These are phyloP conservation scores for Xylaria sp. DNA, from an alignment of 2,329 filamentous ascomycete genomes.

Conservation along the genomic window DNA sequence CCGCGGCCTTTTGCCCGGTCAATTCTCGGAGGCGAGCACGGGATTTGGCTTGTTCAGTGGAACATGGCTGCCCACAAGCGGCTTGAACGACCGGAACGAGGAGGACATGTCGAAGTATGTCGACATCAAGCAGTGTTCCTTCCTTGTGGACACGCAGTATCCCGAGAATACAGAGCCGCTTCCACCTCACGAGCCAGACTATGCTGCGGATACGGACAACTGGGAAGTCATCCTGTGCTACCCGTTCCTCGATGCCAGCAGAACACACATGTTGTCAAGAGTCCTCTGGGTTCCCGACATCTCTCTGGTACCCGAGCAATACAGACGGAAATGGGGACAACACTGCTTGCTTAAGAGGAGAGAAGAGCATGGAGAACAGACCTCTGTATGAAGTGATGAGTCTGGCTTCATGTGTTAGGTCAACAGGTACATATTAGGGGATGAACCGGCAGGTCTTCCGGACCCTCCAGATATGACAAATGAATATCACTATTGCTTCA, in stretches of 20 bases:
- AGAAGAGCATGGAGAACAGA: slow-evolving; percentile 12
- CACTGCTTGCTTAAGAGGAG: slow-evolving; percentile 76
- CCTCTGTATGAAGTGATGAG: not conserved
- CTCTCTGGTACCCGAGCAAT: slow-evolving; percentile 61
- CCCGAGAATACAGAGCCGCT: slow-evolving; percentile 46
- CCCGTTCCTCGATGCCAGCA: slow-evolving; percentile 72
- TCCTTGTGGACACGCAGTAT: slow-evolving; percentile 83
- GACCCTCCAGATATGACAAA: not conserved
- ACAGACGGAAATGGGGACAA: slow-evolving; percentile 73
- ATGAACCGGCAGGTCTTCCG: not conserved
- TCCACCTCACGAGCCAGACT: slow-evolving; percentile 73
- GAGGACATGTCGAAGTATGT: slow-evolving; percentile 86
- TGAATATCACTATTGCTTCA: not conserved
- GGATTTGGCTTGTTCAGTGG: slow-evolving; percentile 72
- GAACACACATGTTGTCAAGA: slow-evolving; percentile 68
- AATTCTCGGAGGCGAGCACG: slow-evolving; percentile 70
- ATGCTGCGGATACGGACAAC: slow-evolving; percentile 62
- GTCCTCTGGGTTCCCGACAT: slow-evolving; percentile 77
- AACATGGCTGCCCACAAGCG: slow-evolving; percentile 74
- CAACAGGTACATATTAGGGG: not conserved
- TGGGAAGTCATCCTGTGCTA: slow-evolving; percentile 77
- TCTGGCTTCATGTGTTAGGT: not conserved
- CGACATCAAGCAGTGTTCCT: slow-evolving; percentile 68
- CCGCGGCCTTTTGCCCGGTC: slow-evolving; percentile 78
- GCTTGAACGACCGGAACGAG: slow-evolving; percentile 87